Conservation (phyloP, 495 filamentous ascomycete species). For the Pseudoneurospora amorphoporcata region DNA sequence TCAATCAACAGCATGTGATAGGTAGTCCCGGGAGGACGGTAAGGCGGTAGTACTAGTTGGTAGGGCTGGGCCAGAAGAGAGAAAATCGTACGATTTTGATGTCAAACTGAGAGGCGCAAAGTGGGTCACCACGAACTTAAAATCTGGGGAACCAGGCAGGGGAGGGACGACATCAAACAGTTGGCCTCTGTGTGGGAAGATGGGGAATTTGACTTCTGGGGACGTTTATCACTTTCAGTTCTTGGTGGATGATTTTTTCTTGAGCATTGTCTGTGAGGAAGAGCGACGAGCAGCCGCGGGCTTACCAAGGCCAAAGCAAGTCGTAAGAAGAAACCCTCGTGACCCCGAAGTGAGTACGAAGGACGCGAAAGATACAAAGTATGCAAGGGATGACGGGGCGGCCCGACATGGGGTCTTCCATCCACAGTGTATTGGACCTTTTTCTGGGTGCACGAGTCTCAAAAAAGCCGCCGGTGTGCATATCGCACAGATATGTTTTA, state of each 20-base stretch:
- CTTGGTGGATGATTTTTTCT: background rate
- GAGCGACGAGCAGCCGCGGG: background rate
- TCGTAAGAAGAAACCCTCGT: background rate
- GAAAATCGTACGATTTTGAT: constrained; percentile 27
- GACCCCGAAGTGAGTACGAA: background rate
- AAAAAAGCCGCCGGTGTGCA: background rate
- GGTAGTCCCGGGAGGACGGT: background rate
- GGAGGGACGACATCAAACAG: background rate
- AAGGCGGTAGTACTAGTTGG: background rate
- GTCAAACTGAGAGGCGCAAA: constrained; percentile 8
- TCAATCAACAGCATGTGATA: background rate
- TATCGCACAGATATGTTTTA: background rate
- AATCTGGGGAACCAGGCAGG: background rate
- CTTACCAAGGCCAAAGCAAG: background rate
- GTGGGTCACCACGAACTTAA: constrained; percentile 5
- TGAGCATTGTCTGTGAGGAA: background rate
- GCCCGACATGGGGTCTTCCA: background rate
- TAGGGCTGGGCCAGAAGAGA: background rate
- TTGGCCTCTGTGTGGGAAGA: background rate
- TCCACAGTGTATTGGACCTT: background rate
- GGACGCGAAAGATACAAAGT: background rate
- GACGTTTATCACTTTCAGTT: background rate
- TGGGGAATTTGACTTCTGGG: background rate
- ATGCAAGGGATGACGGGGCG: background rate
- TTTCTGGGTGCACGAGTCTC: background rate